phyloP scores from a whole-genome alignment of 352 stramenopile species.

The Phytophthora pluvialis region DNA sequence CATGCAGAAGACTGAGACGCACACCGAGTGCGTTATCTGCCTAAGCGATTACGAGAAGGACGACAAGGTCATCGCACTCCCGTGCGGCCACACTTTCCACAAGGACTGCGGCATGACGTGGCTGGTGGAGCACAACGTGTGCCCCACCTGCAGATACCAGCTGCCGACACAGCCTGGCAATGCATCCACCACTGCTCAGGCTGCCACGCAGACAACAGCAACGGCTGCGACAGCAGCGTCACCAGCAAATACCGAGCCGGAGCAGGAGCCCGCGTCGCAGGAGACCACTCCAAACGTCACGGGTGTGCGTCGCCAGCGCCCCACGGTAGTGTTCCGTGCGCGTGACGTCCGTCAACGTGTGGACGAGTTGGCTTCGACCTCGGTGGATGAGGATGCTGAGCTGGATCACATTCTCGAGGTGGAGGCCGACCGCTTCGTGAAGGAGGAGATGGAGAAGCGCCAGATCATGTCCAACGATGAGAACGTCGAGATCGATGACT shows the following conservation, averaged over 20 bases:
- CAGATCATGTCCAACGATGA: constrained; percentile 23
- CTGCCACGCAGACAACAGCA: constrained; percentile 1
- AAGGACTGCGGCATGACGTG: constrained; percentile 78
- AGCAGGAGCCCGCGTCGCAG: constrained; percentile 35
- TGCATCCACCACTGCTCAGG: background rate
- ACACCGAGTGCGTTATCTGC: constrained; percentile 81
- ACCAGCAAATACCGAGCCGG: background rate
- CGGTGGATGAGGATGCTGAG: constrained; percentile 37
- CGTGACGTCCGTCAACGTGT: constrained; percentile 69
- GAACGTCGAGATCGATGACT: constrained; percentile 58
- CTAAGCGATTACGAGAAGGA: constrained; percentile 75
- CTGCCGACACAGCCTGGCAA: constrained; percentile 53
- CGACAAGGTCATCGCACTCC: constrained; percentile 68
- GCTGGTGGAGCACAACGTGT: constrained; percentile 83
- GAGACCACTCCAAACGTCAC: constrained; percentile 33
- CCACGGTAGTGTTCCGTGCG: constrained; percentile 23
- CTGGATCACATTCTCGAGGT: constrained; percentile 69
- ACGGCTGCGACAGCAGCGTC: constrained; percentile 5
- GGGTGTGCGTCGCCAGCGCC: constrained; percentile 49
- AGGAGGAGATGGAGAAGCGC: constrained; percentile 56
- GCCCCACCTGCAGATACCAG: constrained; percentile 73
- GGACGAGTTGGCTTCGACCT: constrained; percentile 25
- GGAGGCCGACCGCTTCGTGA: constrained; percentile 63
- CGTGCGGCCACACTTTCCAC: constrained; percentile 82
- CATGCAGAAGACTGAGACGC: constrained; percentile 50